A percentile compares a stretch with the other conserved stretches of the same genome.
phyloP scores from a whole-genome alignment of 345 rosid genomes.

The Leavenworthia alabamica region DNA sequence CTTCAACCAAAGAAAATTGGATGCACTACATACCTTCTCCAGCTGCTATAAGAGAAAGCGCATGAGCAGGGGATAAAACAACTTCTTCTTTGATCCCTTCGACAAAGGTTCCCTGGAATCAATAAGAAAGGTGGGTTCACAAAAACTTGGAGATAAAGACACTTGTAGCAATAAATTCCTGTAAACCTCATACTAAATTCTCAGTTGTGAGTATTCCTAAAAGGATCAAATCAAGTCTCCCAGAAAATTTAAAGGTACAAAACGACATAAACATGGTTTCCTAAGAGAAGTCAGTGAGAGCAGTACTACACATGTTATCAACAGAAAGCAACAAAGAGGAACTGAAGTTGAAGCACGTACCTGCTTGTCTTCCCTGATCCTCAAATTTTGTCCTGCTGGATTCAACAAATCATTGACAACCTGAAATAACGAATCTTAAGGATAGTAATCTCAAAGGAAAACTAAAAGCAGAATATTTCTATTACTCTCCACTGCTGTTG shows the following conservation, averaged over 20 bases:
- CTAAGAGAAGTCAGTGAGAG: not conserved
- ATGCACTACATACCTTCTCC: constrained; percentile 74
- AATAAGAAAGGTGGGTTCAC: not conserved
- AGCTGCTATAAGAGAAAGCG: constrained; percentile 95
- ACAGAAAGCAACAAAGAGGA: constrained; percentile 5
- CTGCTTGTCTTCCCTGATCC: constrained; percentile 98
- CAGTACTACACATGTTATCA: not conserved
- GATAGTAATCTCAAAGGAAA: constrained; percentile 8
- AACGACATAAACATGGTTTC: not conserved
- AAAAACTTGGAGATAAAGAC: not conserved
- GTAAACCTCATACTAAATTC: not conserved
- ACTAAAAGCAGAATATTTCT: constrained; percentile 11
- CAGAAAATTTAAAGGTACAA: not conserved
- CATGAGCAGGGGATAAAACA: constrained; percentile 98
- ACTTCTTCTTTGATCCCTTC: constrained; percentile 99
- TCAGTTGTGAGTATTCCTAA: not conserved
- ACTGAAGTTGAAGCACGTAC: constrained; percentile 33
- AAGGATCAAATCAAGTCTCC: constrained; percentile 9
- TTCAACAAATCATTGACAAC: constrained; percentile 93
- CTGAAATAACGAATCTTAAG: constrained; percentile 42
- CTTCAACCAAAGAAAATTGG: constrained; percentile 18
- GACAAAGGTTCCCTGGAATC: constrained; percentile 84
- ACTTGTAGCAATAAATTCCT: constrained; percentile 9
- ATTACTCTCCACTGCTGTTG: constrained; percentile 5
- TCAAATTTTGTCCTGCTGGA: constrained; percentile 94